Evolutionary conservation across 2,329 filamentous ascomycete species (phyloP).

Genomic region (Diaporthe vaccinii): DNA sequence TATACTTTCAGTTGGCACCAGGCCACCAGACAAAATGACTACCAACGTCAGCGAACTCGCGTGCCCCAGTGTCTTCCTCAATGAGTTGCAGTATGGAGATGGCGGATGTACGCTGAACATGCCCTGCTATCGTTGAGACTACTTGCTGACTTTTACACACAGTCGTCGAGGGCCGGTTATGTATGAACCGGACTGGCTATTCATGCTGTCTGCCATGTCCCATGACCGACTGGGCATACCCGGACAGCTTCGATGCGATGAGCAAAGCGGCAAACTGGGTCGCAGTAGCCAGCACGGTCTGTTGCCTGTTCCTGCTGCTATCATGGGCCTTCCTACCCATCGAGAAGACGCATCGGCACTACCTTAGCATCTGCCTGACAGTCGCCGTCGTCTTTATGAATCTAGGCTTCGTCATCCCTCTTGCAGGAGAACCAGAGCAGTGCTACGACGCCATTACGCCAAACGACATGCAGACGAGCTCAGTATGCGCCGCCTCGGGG

Average conservation of each 20-base stretch:
- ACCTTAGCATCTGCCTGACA: constrained; percentile 89
- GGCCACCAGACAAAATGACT: constrained; percentile 31
- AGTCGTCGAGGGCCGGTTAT: constrained; percentile 71
- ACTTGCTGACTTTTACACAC: constrained; percentile 48
- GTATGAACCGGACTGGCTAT: constrained; percentile 62
- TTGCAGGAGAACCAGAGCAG: constrained; percentile 82
- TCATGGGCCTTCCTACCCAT: constrained; percentile 86
- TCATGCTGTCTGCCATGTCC: constrained; percentile 94
- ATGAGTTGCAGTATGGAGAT: constrained; percentile 37
- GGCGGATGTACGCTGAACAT: constrained; percentile 41
- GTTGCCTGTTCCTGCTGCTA: constrained; percentile 80
- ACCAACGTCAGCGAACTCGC: constrained; percentile 23
- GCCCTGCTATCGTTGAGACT: constrained; percentile 8
- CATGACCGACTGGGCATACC: constrained; percentile 81
- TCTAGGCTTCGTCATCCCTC: constrained; percentile 90
- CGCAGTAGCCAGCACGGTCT: constrained; percentile 79
- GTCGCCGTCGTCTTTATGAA: constrained; percentile 83
- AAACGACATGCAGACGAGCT: constrained; percentile 87
- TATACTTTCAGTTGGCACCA: neutral
- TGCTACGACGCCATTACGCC: constrained; percentile 94
- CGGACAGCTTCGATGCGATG: constrained; percentile 70
- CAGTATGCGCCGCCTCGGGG: constrained; percentile 89
- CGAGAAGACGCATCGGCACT: constrained; percentile 92
- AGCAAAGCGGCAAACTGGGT: constrained; percentile 84
- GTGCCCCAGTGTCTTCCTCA: constrained; percentile 41